phyloP scores from a whole-genome alignment of 441 rosid genomes.

The Populus hybrid region DNA sequence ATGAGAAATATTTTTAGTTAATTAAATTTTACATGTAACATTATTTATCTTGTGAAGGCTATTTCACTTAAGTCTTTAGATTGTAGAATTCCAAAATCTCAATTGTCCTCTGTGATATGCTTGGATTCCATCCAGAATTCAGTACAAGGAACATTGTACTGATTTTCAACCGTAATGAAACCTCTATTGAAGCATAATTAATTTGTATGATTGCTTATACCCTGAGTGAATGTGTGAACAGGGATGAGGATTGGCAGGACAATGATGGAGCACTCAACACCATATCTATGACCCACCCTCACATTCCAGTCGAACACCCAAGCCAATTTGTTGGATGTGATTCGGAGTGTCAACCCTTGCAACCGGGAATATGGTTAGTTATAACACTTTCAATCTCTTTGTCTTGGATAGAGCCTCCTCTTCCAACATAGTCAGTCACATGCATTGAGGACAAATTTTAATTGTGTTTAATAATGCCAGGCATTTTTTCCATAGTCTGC shows the following conservation, averaged over 20 bases:
- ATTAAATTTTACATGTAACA: neutral
- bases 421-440: neutral
- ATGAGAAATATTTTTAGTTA: neutral
- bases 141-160: neutral
- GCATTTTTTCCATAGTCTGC: neutral
- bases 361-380: slow-evolving; percentile 87
- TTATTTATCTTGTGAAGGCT: neutral
- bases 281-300: slow-evolving; percentile 92
- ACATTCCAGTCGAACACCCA: slow-evolving; percentile 75
- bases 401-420: neutral
- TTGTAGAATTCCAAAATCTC: neutral
- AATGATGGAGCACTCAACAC: slow-evolving; percentile 97
- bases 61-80: neutral
- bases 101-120: neutral
- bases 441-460: neutral
- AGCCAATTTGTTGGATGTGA: slow-evolving; percentile 50
- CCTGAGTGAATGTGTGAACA: slow-evolving; percentile 23
- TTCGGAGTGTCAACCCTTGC: slow-evolving; percentile 59
- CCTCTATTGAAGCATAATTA: neutral
- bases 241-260: slow-evolving; percentile 97
- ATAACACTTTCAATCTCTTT: neutral
- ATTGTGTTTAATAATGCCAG: neutral
- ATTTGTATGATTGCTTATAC: slow-evolving; percentile 1
- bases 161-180: neutral
- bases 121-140: neutral